Evolutionary conservation across 2,329 filamentous ascomycete species (phyloP), one percentile per base, ranked within the genome.

Genomic region (Diaporthe vexans): DNA sequence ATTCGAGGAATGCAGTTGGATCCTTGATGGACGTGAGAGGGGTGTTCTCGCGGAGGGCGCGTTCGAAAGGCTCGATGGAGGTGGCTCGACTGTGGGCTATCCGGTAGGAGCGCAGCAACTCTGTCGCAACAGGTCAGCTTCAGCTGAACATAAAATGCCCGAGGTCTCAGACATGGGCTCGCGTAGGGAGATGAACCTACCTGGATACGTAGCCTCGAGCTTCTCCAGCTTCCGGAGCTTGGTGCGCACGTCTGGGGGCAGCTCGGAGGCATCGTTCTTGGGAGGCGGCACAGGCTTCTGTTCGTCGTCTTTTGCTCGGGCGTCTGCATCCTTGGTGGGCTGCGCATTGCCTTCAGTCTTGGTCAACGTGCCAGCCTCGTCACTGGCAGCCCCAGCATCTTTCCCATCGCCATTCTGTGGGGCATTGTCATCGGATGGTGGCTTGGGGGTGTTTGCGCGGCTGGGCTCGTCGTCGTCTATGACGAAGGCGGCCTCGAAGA

Each of bases 21-120:
- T 99, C 97, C 78, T 88, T 89, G 78, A 99, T 98, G 21, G 95
- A 96, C 6, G 94, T 94, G 48, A 98, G 86, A 3, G 97, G 96
- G 0, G 97, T 99, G 79, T 97, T 94, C 81, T 99, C 97, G 79
- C 95, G 94, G 10, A 99, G 88, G 0, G 94, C 92, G 72, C 94
- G 93, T 84, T 99, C 97, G 82, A 99, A 99, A 0, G 95, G 94
- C 80, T 98, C 97, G 79, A 98, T 97, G 3, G 94, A 91, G 17
- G 94, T 91, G 56, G 95, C 94, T 69, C 95, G 92, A 73, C 94
- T 91, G 85, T 99, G 96, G 24, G 97, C 97, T 77, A 95, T 92
- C 76, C 95, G 91, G 84, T 99, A 99, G 11, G 96, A 98, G 73
- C 95, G 93, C 67, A 98, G 87, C 0, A 99, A 88, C 80, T 98